Percentiles rank a stretch among this genome's conserved stretches.
phyloP scores from a whole-genome alignment of 2,329 filamentous ascomycete genomes.

The Aspergillus pseudoviridinutans region DNA sequence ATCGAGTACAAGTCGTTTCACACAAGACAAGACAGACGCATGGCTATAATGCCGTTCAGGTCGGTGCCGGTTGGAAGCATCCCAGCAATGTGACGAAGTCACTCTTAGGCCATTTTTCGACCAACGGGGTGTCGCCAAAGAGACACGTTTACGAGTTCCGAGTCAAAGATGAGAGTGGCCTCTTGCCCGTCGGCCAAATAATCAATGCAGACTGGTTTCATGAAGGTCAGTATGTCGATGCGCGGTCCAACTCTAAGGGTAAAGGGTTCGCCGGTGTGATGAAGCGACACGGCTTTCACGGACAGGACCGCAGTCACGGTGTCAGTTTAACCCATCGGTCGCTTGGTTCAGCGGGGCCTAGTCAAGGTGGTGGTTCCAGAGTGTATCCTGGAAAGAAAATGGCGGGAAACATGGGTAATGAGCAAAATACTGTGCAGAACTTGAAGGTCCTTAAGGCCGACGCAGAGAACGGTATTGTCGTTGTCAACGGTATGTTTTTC shows the following conservation, averaged over 20 bases:
- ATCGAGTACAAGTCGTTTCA: constrained; percentile 83
- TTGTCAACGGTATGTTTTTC: constrained; percentile 67
- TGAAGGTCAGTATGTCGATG: constrained; percentile 86
- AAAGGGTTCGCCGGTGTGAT: constrained; percentile 97
- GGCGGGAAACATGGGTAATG: constrained; percentile 90
- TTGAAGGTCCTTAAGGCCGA: constrained; percentile 85
- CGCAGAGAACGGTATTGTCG: constrained; percentile 77
- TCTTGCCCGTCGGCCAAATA: constrained; percentile 70
- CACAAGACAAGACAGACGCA: constrained; percentile 77
- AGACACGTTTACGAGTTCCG: constrained; percentile 79
- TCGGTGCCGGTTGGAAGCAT: constrained; percentile 73
- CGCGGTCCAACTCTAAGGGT: constrained; percentile 71
- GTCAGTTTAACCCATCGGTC: constrained; percentile 91
- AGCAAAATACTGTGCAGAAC: constrained; percentile 87
- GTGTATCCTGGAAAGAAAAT: constrained; percentile 97
- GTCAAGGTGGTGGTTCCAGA: constrained; percentile 86
- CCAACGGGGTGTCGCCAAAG: constrained; percentile 78
- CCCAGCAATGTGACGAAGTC: constrained; percentile 75
- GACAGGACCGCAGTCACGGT: constrained; percentile 90
- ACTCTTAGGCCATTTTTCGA: constrained; percentile 82
- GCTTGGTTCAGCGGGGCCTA: constrained; percentile 83
- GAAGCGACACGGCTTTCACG: constrained; percentile 88
- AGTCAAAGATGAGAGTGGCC: constrained; percentile 67
- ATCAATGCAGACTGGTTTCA: constrained; percentile 88
- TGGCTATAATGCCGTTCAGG: constrained; percentile 91